phyloP scores from a whole-genome alignment of 176 grass and related monocot species.

The Zoysia pacifica region DNA sequence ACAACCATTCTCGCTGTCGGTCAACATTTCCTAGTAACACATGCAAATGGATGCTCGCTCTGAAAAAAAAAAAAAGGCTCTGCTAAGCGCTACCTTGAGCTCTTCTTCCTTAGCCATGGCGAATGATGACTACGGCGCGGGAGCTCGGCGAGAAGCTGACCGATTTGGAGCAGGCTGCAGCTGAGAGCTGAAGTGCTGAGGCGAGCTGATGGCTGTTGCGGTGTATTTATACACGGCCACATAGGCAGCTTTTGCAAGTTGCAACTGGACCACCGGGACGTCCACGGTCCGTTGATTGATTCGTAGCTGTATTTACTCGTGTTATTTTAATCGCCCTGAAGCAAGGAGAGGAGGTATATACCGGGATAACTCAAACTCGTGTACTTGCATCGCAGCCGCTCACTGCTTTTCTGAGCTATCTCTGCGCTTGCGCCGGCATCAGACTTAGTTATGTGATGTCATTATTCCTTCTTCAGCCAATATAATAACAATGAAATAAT shows the following conservation, averaged over 20 bases:
- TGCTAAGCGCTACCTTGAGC: slow-evolving; percentile 43
- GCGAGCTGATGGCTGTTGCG: slow-evolving; percentile 10
- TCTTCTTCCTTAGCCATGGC: slow-evolving; percentile 73
- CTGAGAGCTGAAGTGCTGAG: slow-evolving; percentile 28
- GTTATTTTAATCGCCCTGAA: slow-evolving; percentile 37
- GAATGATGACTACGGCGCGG: slow-evolving; percentile 47
- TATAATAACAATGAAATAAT: slow-evolving; percentile 8
- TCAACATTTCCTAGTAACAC: background rate
- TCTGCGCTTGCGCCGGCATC: slow-evolving; percentile 19
- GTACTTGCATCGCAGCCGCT: slow-evolving; percentile 35
- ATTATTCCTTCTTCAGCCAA: slow-evolving; percentile 3
- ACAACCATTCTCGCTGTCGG: background rate
- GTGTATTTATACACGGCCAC: slow-evolving; percentile 48
- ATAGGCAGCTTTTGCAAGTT: slow-evolving; percentile 1
- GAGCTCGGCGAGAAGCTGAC: slow-evolving; percentile 18
- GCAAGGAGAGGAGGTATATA: slow-evolving; percentile 43
- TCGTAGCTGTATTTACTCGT: slow-evolving; percentile 39
- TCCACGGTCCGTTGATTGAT: slow-evolving; percentile 40
- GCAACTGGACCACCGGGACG: slow-evolving; percentile 27
- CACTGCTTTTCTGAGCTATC: background rate
- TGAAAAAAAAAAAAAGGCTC: background rate
- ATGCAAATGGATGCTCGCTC: slow-evolving; percentile 10
- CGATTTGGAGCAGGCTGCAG: slow-evolving; percentile 25
- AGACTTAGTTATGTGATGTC: slow-evolving; percentile 29
- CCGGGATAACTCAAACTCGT: slow-evolving; percentile 46